These are phyloP conservation scores for Tritrichomonas musculus DNA, from an alignment of 208 protist species.

Conservation along the genomic window DNA sequence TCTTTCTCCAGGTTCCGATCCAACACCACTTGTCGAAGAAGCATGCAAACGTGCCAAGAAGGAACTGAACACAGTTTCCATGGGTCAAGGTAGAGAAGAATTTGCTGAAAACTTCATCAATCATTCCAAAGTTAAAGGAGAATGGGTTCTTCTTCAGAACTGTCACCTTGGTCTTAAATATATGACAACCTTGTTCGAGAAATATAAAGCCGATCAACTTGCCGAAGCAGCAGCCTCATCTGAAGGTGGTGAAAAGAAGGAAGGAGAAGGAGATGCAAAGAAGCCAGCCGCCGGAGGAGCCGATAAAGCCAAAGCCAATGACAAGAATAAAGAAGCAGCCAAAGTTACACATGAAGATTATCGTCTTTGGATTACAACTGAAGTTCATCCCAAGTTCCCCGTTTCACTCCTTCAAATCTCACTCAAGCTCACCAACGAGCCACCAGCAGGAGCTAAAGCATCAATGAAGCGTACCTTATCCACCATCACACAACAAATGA, in stretches of 20 bases:
- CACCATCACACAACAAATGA: not conserved
- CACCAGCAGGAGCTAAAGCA: slow-evolving; percentile 86
- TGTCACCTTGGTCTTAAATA: slow-evolving; percentile 67
- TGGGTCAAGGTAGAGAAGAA: slow-evolving; percentile 92
- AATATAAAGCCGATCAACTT: not conserved
- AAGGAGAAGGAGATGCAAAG: not conserved
- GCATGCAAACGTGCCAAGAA: slow-evolving; percentile 76
- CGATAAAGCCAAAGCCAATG: slow-evolving; percentile 43
- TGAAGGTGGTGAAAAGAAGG: not conserved
- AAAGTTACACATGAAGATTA: slow-evolving; percentile 50
- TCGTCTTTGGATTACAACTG: slow-evolving; percentile 66
- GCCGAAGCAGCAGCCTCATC: not conserved
- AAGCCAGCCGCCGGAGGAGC: not conserved
- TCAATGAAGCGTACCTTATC: slow-evolving; percentile 67
- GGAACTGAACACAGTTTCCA: slow-evolving; percentile 70
- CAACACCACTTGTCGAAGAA: slow-evolving; percentile 78
- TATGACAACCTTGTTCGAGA: slow-evolving; percentile 42
- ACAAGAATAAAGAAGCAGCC: slow-evolving; percentile 38
- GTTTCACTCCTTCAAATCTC: slow-evolving; percentile 67
- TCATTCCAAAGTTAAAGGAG: slow-evolving; percentile 52
- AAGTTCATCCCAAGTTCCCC: slow-evolving; percentile 63
- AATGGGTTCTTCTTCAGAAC: slow-evolving; percentile 71
- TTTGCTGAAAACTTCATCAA: slow-evolving; percentile 69
- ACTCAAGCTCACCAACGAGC: slow-evolving; percentile 95
- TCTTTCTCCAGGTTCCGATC: slow-evolving; percentile 87